Evolutionary conservation across 2,329 filamentous ascomycete species (phyloP), one percentile per base, ranked within the genome.

Genomic region (Mollisia scopiformis): DNA sequence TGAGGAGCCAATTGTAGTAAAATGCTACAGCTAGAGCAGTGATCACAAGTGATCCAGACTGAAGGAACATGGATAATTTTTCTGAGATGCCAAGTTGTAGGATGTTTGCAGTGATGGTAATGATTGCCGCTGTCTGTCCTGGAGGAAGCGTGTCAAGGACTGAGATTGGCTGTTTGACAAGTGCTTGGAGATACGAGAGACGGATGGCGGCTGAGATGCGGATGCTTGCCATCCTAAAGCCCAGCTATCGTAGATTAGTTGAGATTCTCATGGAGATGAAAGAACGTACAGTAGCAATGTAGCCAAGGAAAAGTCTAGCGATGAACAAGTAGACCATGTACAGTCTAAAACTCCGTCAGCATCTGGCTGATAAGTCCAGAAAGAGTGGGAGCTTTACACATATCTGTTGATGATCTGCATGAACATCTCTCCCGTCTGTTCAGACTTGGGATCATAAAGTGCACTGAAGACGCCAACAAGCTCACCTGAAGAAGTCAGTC

Each of bases 271-370:
- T 23, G 14, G 23, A 19, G 28, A 6, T 14, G 3, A 1, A 19
- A 19, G 25, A 21, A 21, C 25, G 19, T 56, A 62, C 59, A 53
- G 84, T 85, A 66, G 82, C 82, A 60, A 88, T 75, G 63, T 91
- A 92, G 60, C 83, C 84, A 41, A 90, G 76, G 21, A 77, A 71
- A 63, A 90, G 87, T 49, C 88, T 85, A 10, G 77, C 88, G 30
- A 92, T 73, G 72, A 92, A 93, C 6, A 93, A 78, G 58, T 86
- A 85, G 56, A 92, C 82, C 69, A 92, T 86, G 73, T 88, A 91
- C 0, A 93, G 75, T 1, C 84, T 86, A 62, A 10, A 27, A 28
- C 1, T 6, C 21, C 39, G 53, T 31, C 13, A 33, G 41, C n/a
- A 14, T 30, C 8, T 43, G n/a, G 25, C 3, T 4, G 7, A 52